Percentiles rank a stretch among this genome's conserved stretches.
These are phyloP conservation scores for Withania somnifera DNA, from an alignment of 305 asterid species.

Conservation along the genomic window DNA sequence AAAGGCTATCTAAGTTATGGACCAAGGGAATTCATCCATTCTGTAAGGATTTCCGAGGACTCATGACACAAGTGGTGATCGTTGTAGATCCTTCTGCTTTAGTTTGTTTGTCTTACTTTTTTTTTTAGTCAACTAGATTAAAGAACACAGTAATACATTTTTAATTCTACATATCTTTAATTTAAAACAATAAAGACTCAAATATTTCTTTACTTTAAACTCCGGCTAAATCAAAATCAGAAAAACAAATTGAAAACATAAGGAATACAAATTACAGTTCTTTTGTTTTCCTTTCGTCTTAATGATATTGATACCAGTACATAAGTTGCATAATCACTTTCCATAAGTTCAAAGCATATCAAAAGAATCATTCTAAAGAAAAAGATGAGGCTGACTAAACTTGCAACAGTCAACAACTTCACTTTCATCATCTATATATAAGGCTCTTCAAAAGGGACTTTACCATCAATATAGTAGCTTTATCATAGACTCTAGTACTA, in stretches of 20 bases:
- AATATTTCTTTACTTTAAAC: too few species aligned
- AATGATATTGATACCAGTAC: constrained; percentile 14
- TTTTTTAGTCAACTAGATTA: too few species aligned
- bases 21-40: too few species aligned
- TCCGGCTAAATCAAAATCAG: too few species aligned
- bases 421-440: constrained; percentile 29
- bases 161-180: too few species aligned
- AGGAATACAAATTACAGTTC: background rate
- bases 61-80: background rate
- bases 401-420: constrained; percentile 18
- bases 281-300: background rate
- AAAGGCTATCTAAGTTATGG: too few species aligned
- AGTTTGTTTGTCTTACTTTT: too few species aligned
- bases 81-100: background rate
- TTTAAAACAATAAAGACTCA: too few species aligned
- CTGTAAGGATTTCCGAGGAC: background rate
- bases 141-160: too few species aligned
- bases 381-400: constrained; percentile 17
- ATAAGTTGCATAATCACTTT: background rate
- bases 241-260: too few species aligned
- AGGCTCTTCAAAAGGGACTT: constrained; percentile 12
- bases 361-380: constrained; percentile 17
- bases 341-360: background rate
- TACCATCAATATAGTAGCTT: background rate
- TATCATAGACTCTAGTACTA: background rate